Conservation (phyloP, 2,329 filamentous ascomycete genomes). For the Sarocladiaceae sp. region DNA sequence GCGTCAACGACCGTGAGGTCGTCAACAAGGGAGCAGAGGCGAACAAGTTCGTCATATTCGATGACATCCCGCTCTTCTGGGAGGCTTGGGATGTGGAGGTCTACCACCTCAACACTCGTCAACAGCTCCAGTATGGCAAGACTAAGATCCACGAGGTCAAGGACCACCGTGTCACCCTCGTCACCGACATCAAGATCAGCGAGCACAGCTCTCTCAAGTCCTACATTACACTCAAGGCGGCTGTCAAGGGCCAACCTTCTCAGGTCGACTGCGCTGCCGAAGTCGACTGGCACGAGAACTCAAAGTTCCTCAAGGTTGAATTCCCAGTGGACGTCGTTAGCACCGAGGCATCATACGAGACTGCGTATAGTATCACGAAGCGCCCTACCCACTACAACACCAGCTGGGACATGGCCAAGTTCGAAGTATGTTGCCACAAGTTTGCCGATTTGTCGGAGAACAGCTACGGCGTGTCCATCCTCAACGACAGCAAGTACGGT, state of each 20-base stretch:
- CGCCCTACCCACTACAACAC: conserved; percentile 98
- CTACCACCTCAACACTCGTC: conserved; percentile 81
- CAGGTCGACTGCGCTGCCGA: conserved; percentile 75
- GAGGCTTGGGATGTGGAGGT: conserved; percentile 98
- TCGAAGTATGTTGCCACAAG: conserved; percentile 93
- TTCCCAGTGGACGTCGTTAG: conserved; percentile 90
- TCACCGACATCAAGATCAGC: conserved; percentile 82
- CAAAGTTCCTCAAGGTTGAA: conserved; percentile 98
- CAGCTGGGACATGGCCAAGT: conserved; percentile 94
- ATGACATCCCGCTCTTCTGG: conserved; percentile 97
- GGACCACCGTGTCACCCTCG: conserved; percentile 70
- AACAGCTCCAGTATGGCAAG: conserved; percentile 62
- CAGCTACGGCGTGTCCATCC: conserved; percentile 82
- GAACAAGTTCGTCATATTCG: conserved; percentile 89
- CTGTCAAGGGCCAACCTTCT: conserved; percentile 50
- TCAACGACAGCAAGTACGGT: conserved; percentile 95
- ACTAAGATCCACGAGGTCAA: conserved; percentile 67
- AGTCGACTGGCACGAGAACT: conserved; percentile 95
- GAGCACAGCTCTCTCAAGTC: conserved; percentile 81
- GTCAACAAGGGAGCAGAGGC: conserved; percentile 69
- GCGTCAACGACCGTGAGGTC: conserved; percentile 65
- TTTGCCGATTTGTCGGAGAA: conserved; percentile 87
- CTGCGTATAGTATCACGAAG: conserved; percentile 81
- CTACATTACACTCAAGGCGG: conserved; percentile 71
- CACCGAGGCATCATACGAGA: conserved; percentile 91